Conservation (phyloP, 768 basidiomycete genomes). For the Russula compacta region DNA sequence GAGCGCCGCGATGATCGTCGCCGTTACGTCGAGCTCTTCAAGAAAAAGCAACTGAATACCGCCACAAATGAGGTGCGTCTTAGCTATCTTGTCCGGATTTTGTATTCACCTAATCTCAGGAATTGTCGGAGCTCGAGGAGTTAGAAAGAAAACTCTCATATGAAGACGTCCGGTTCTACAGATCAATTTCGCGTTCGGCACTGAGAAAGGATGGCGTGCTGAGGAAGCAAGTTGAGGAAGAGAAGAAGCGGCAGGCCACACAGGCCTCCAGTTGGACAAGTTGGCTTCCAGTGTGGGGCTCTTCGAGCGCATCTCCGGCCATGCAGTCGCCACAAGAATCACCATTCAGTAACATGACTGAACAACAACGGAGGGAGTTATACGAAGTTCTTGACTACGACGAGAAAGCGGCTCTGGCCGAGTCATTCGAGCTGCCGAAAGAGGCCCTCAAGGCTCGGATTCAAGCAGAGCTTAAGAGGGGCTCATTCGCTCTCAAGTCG, state of each 20-base stretch:
- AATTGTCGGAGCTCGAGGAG: constrained; percentile 41
- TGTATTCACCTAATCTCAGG: constrained; percentile 31
- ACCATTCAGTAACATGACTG: constrained; percentile 69
- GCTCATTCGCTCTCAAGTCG: constrained; percentile 74
- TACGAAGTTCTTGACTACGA: constrained; percentile 90
- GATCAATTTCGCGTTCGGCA: constrained; percentile 85
- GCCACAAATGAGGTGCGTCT: constrained; percentile 45
- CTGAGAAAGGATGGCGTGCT: constrained; percentile 77
- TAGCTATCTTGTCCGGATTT: background rate
- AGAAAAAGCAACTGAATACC: constrained; percentile 53
- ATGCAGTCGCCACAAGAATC: constrained; percentile 38
- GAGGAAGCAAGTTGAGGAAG: constrained; percentile 56
- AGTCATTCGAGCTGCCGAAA: constrained; percentile 59
- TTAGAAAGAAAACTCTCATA: constrained; percentile 82
- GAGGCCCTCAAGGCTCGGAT: constrained; percentile 76
- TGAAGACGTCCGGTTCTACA: constrained; percentile 94
- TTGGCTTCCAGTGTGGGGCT: constrained; percentile 70
- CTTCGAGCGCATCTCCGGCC: constrained; percentile 27
- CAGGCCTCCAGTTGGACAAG: constrained; percentile 47
- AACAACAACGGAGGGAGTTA: constrained; percentile 81
- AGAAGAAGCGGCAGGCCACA: constrained; percentile 42
- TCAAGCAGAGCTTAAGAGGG: constrained; percentile 70
- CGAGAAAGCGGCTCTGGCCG: constrained; percentile 66
- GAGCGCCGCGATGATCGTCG: constrained; percentile 84
- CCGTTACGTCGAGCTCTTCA: constrained; percentile 76